phyloP scores from a whole-genome alignment of 2,329 filamentous ascomycete species.

The Aspergillus brasiliensis region DNA sequence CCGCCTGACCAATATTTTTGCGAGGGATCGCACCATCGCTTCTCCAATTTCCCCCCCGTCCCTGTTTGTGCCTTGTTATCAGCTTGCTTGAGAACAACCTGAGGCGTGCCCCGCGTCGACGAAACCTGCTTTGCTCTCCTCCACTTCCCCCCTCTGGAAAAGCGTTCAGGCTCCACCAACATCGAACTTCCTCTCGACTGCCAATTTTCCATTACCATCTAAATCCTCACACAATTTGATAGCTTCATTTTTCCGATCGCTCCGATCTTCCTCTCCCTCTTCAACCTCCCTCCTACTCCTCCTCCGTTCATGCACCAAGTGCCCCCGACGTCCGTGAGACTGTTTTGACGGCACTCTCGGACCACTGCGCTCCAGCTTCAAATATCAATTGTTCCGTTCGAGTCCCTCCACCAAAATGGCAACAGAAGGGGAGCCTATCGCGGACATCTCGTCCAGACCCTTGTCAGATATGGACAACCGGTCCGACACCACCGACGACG shows the following conservation, averaged over 20 bases:
- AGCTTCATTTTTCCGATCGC: slow-evolving; percentile 8
- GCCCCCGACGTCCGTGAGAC: slow-evolving; percentile 4
- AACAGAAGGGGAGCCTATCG: slow-evolving; percentile 22
- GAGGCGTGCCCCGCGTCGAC: slow-evolving; percentile 18
- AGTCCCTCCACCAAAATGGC: slow-evolving; percentile 19
- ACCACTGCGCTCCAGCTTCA: slow-evolving; percentile 1
- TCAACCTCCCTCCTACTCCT: background rate
- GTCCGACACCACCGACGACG: slow-evolving; percentile 24
- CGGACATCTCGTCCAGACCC: slow-evolving; percentile 23
- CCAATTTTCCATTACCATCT: background rate
- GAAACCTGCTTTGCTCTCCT: slow-evolving; percentile 8
- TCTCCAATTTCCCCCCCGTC: background rate
- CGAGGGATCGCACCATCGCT: background rate
- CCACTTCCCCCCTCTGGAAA: background rate
- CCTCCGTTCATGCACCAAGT: slow-evolving; percentile 2
- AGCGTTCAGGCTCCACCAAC: background rate
- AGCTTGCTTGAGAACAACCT: slow-evolving; percentile 9
- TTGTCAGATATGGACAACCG: slow-evolving; percentile 20
- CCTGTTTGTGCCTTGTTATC: slow-evolving; percentile 6
- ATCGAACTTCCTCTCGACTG: background rate
- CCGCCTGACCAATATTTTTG: background rate
- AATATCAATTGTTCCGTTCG: background rate
- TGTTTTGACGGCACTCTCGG: slow-evolving; percentile 13
- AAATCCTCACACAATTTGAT: background rate
- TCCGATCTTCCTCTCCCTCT: background rate